Evolutionary conservation across 768 basidiomycete species (phyloP), one percentile per base, ranked within the genome.

Genomic region (Cytidiella melzeri): DNA sequence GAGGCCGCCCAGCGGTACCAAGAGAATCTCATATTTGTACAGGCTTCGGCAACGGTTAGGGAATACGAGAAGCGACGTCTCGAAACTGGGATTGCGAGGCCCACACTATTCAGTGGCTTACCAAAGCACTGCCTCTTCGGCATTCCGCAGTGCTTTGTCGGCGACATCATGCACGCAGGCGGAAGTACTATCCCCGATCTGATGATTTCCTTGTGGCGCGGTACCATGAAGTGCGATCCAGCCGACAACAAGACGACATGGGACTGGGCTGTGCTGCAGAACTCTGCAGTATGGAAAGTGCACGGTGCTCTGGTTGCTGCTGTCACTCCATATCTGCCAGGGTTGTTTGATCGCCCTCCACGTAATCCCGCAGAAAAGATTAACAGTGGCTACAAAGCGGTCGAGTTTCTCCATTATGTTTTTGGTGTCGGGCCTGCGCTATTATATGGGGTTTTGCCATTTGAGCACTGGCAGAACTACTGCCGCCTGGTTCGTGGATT

Each of bases 341-440:
- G 64, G 1, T 72, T 65, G 0, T 73, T 72, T 58, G 67, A 72
- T 53, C 60, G 67, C 3, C 66, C 70, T 6, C 75, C 71, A 2
- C 64, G 69, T 0, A 70, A 75, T 50, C 60, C 61, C 15, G 69
- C 70, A 0, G 58, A 67, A 36, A 74, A 74, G 48, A 64, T 74
- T 45, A 53, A 63, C 3, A 63, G 58, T 23, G 62, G 64, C 0
- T 67, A 66, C 54, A 67, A 67, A 37, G 64, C 65, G 2, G 56
- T 54, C 48, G 64, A 67, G 39, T 64, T 45, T 34, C 54, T 55
- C 0, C 21, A 43, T 0, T 64, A 62, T 43, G 30, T 67, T 5
- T 63, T 43, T 41, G 57, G 55, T 10, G 40, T 61, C 2, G 53
- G 55, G 1, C 67, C 66, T 0, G 63, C 47, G 0, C 40, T 69